phyloP scores from a whole-genome alignment of 2,329 filamentous ascomycete genomes.

The Hypoxylon sp. region DNA sequence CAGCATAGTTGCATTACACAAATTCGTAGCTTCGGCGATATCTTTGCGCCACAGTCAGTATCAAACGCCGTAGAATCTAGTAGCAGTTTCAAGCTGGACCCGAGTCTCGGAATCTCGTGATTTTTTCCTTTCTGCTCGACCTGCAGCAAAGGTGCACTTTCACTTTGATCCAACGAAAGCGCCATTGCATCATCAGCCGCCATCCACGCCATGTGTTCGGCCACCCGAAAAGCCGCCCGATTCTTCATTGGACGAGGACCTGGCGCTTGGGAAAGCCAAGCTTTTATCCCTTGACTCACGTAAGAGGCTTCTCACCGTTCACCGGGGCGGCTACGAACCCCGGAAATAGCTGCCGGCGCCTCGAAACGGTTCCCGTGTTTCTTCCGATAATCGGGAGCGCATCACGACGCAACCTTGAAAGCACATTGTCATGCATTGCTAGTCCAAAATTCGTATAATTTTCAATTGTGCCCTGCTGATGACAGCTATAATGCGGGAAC shows the following conservation, averaged over 20 bases:
- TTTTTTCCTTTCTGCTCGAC: constrained; percentile 19
- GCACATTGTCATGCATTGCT: background rate
- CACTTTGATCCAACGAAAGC: constrained; percentile 21
- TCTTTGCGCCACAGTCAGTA: constrained; percentile 18
- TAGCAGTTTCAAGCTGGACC: constrained; percentile 14
- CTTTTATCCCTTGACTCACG: constrained; percentile 17
- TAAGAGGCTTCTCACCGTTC: constrained; percentile 22
- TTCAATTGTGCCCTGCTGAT: background rate
- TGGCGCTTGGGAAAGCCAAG: constrained; percentile 31
- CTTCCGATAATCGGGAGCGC: constrained; percentile 11
- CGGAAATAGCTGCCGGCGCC: constrained; percentile 9
- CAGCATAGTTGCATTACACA: background rate
- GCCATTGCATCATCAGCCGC: constrained; percentile 43
- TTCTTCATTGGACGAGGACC: constrained; percentile 33
- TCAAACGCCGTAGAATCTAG: constrained; percentile 11
- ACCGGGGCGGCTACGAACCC: constrained; percentile 13
- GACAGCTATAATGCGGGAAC: background rate
- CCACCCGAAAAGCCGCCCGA: constrained; percentile 14
- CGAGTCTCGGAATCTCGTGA: constrained; percentile 33
- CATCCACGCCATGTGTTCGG: constrained; percentile 19
- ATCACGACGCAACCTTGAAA: background rate
- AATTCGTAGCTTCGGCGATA: constrained; percentile 12
- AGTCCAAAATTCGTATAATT: background rate
- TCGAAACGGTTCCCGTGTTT: background rate
- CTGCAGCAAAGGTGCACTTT: constrained; percentile 26